Conservation (phyloP, 176 grass and related monocot genomes). For the Paspalum notatum region DNA sequence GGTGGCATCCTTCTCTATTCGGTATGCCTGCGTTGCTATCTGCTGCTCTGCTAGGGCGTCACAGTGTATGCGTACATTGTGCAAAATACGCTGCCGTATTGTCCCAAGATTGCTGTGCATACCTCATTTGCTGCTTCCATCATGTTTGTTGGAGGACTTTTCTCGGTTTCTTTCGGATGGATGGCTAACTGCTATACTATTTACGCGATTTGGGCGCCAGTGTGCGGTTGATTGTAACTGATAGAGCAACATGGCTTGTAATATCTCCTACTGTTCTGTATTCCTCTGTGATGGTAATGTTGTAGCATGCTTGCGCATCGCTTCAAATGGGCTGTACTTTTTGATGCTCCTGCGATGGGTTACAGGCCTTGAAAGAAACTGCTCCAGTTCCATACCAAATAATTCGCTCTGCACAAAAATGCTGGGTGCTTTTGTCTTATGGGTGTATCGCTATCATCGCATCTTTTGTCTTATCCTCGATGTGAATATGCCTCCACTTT, state of each 20-base stretch:
- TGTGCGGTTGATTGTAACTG: neutral
- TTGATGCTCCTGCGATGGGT: neutral
- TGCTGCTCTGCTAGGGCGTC: neutral
- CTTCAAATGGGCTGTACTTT: slow-evolving; percentile 22
- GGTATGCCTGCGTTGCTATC: neutral
- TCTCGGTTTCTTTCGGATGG: neutral
- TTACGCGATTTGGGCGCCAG: neutral
- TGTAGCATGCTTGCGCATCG: neutral
- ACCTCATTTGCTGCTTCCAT: neutral
- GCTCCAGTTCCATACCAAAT: slow-evolving; percentile 4
- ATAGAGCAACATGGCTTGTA: neutral
- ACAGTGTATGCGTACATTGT: neutral
- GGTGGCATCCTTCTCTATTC: neutral
- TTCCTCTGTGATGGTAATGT: neutral
- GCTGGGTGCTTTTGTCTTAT: neutral
- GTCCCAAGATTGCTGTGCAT: neutral
- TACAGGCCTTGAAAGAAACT: neutral
- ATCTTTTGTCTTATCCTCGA: neutral
- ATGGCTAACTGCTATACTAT: no score
- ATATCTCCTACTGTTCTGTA: neutral
- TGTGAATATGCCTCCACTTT: neutral
- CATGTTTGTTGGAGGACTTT: slow-evolving; percentile 7
- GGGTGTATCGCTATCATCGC: neutral
- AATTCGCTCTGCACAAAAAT: neutral
- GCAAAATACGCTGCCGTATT: neutral